Base-by-base conservation (phyloP, 306 rosid genomes). In the Dryas alaskensis region DNA sequence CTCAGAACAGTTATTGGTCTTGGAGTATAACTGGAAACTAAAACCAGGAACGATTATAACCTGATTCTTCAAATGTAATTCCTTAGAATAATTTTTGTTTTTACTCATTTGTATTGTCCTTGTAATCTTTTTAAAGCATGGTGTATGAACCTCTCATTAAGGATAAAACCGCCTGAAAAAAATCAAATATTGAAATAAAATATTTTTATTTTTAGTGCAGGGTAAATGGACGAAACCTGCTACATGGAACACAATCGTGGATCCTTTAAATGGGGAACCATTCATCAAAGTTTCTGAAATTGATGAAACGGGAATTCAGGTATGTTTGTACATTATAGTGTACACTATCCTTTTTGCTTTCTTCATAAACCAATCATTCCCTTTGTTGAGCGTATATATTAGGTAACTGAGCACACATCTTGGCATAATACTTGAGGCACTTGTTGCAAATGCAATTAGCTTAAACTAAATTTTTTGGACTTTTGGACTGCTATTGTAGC, bases 231-330 rank as follows among this genome's bases (percentile, higher is more conserved):
- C 76, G 40, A 81, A 83, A 76, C 80, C 97, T 60, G 74, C 90
- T 19, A 76, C 73, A 72, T 86, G 85, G 92, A 92, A 79, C 64
- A 89, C 92, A 8, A 8, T 94, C 66, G 47, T 88, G 81, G 98
- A 94, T 83, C 98, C 98, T 61, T 84, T 94, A 74, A 94, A 94
- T 73, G 98, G 98, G 79, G 98, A 94, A 16, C 86, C 97, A 47
- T 94, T 94, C 80, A 94, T 94, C 73, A 91, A 82, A 85, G 84
- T 92, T 79, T 91, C 95, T 1, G 98, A 94, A n/a, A 87, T 94
- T 61, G 92, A 88, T 76, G 98, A 88, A 89, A 61, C 82, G 39
- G 92, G 84, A 75, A 79, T 91, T 87, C 87, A 88, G 96, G 98
- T 94, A 78, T 72, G 64, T 73, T 57, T 63, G 67, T 22, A 67